Base-by-base conservation (phyloP, 2,329 filamentous ascomycete genomes). In the Chaetoscypha palmicola region DNA sequence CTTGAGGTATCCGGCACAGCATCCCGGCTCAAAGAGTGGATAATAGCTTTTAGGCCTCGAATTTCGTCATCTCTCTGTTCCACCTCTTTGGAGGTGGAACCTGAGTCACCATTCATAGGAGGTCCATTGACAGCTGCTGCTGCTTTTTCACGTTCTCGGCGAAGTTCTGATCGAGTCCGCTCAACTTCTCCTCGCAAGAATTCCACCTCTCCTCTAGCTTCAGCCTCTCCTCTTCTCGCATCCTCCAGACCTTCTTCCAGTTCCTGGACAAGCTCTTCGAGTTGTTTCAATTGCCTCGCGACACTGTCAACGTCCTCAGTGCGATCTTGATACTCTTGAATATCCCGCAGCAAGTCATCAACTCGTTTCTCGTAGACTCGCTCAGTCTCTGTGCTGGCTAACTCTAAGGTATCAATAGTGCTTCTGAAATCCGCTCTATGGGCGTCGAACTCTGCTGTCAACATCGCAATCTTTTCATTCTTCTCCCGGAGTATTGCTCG, bases 51-150 rank as follows among this genome's bases (percentile, higher is more conserved):
- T 52, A 98, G 75, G 36, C 92, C 92, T 50, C 91, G 79, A 59
- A 98, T 97, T 68, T 98, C 92, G 57, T 98, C 92, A 58, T 98
- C 91, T 62, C 94, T 92, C 61, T 94, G 86, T 61, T 94, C 89
- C 22, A 97, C 66, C 51, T 95, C 89, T 63, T 87, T 87, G 33
- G 77, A 74, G 36, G 70, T 64, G 19, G 71, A 67, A 8, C 68
- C 64, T 1, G 72, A 69, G 9, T 72, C 70, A 20, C 61, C 64
- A 41, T 61, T 64, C 1, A 48, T 36, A 11, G 59, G 54, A 14
- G 66, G 69, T 21, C 74, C 74, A 54, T 76, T 79, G 45, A 78
- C 60, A 3, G 72, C 72, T 10, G 77, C 76, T 2, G 79, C 79
- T 4, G 81, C 79, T 64, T 92, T 92, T 60, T 96, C 91, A 20